Evolutionary conservation across 768 basidiomycete species (phyloP).

Genomic region (Macrolepiota dolichaula): DNA sequence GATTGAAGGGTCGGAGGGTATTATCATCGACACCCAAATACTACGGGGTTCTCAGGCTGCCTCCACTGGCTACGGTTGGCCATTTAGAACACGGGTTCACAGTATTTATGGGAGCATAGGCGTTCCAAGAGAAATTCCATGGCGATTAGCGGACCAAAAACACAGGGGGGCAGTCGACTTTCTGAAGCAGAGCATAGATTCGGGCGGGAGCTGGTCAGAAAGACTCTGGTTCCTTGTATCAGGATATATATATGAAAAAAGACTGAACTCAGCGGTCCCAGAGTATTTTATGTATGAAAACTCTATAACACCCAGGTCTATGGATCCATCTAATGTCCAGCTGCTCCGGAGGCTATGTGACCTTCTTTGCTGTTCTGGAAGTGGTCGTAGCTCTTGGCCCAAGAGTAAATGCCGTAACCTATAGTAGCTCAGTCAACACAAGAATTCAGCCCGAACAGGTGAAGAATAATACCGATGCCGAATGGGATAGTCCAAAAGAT

Average conservation of each 20-base stretch:
- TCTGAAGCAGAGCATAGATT: background rate
- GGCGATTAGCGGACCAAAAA: too few species aligned
- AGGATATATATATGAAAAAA: background rate
- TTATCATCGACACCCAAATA: too few species aligned
- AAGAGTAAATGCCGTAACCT: slow-evolving; percentile 80
- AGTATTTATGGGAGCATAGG: too few species aligned
- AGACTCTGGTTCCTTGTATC: background rate
- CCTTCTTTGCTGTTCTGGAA: slow-evolving; percentile 82
- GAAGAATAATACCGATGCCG: slow-evolving; percentile 50
- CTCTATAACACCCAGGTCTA: slow-evolving; percentile 2
- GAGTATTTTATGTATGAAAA: background rate
- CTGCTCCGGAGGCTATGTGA: slow-evolving; percentile 48
- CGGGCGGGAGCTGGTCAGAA: too few species aligned
- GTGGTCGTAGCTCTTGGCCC: slow-evolving; percentile 67
- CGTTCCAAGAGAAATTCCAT: too few species aligned
- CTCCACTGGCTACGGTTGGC: too few species aligned
- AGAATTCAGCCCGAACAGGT: background rate
- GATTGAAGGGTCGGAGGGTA: too few species aligned
- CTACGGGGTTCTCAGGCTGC: too few species aligned
- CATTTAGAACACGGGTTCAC: background rate
- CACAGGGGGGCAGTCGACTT: too few species aligned
- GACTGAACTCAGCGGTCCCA: background rate
- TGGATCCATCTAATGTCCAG: slow-evolving; percentile 28
- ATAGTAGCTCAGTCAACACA: slow-evolving; percentile 3
- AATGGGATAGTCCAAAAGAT: slow-evolving; percentile 81